Base-by-base conservation (phyloP, 75 land plant species). In the Selaginella tamariscina region DNA sequence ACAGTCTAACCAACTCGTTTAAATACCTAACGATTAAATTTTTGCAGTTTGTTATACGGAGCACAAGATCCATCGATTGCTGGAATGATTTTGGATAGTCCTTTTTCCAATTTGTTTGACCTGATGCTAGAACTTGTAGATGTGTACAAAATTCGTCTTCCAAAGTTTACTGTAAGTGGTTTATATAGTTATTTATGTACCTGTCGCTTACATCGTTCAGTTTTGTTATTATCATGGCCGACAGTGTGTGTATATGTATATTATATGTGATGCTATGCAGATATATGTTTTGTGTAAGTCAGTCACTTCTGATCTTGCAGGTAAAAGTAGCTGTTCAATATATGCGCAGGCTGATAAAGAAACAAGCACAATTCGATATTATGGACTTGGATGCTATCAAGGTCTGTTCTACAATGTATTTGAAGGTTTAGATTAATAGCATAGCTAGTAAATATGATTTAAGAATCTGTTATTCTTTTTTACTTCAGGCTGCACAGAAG, bases 81-180 rank as follows among this genome's bases (percentile, higher is more conserved):
- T 67, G 96, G 98, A 27, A 87, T 94, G 83, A 91, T 94, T 31
- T 72, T 94, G 74, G 98, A 94, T 64, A 94, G 98, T 74, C 86
- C 98, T 31, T 94, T 94, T 68, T 83, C 96, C 27, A 89, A 89
- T 73, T 81, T 94, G 24, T 87, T 77, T 77, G 81, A 87, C 68
- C 85, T 94, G 2, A 94, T 94, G 98, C 81, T 94, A 90, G 98
- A 94, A 65, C 87, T 94, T 49, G 96, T 81, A 20, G 96, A 94
- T 74, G 87, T 87, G 2, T 94, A 90, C 72, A 94, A 90, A 70
- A 90, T 90, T 64, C 84, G 96, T 33, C 91, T 94, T 74, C 98
- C 98, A 21, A 94, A 94, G 70, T 94, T 94, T 68, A 94, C 91
- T n/a, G 96, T 93, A 84, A 76, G 87, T 32, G 21, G 21, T 59